These are phyloP conservation scores for Fusarium longipes DNA, from an alignment of 2,329 filamentous ascomycete genomes.

Conservation along the genomic window DNA sequence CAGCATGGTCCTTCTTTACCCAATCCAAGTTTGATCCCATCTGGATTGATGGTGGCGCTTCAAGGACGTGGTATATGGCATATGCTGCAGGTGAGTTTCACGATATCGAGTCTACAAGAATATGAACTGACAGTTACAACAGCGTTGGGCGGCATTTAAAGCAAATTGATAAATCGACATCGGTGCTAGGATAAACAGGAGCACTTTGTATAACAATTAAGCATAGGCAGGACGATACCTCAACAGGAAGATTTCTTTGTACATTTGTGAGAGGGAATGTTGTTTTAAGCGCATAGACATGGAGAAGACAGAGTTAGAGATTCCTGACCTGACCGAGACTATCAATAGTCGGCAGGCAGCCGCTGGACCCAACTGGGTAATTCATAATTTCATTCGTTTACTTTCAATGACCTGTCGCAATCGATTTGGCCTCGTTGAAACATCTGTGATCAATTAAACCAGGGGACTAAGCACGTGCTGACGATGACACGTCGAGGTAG, in stretches of 20 bases:
- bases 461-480: constrained; percentile 19
- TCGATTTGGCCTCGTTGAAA: not conserved
- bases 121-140: constrained; percentile 26
- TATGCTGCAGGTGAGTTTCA: constrained; percentile 76
- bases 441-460: constrained; percentile 6
- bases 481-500: constrained; percentile 26
- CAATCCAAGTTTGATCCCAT: constrained; percentile 70
- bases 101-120: not conserved
- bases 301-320: constrained; percentile 11
- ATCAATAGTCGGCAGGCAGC: constrained; percentile 23
- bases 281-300: constrained; percentile 10
- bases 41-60: constrained; percentile 85
- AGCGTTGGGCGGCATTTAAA: constrained; percentile 42
- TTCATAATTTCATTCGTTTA: constrained; percentile 27
- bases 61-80: constrained; percentile 85
- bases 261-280: constrained; percentile 19
- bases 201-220: constrained; percentile 30
- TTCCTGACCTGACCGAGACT: constrained; percentile 25
- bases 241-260: constrained; percentile 36
- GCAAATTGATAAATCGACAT: not conserved
- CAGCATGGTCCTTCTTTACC: constrained; percentile 81
- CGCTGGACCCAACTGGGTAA: constrained; percentile 30
- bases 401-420: not conserved
- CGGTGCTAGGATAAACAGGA: constrained; percentile 10
- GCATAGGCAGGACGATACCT: constrained; percentile 37